A percentile compares a stretch with the other conserved stretches of the same genome.
Conservation (phyloP, 2,329 filamentous ascomycete species). For the Penicillium brevicompactum region DNA sequence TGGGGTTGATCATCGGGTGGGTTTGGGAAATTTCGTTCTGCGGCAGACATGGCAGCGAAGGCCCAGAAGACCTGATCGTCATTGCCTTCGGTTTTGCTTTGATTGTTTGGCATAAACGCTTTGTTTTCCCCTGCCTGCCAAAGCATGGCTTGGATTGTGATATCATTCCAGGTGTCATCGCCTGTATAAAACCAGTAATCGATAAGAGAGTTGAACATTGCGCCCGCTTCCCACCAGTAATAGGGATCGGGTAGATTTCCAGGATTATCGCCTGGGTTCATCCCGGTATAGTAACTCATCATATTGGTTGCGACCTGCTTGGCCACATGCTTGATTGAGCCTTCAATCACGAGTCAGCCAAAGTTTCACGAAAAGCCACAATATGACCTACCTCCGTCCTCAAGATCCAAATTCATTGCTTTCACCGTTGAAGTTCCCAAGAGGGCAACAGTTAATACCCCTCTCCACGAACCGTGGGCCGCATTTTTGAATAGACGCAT, state of each 20-base stretch:
- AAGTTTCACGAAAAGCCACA: neutral
- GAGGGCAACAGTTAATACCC: constrained; percentile 16
- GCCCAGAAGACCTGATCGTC: constrained; percentile 63
- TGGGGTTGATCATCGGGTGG: constrained; percentile 60
- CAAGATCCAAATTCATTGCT: constrained; percentile 21
- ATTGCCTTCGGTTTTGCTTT: constrained; percentile 51
- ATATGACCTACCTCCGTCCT: constrained; percentile 12
- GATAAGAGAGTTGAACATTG: constrained; percentile 45
- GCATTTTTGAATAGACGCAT: constrained; percentile 16
- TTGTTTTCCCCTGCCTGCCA: constrained; percentile 42
- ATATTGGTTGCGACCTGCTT: constrained; percentile 50
- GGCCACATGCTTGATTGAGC: constrained; percentile 51
- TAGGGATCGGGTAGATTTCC: constrained; percentile 54
- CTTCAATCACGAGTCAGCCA: constrained; percentile 23
- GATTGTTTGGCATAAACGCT: constrained; percentile 47
- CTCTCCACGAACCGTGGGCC: constrained; percentile 19
- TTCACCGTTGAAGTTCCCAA: constrained; percentile 16
- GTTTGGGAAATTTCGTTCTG: constrained; percentile 48
- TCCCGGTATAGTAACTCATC: constrained; percentile 55
- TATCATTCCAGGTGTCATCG: constrained; percentile 43
- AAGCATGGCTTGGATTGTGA: constrained; percentile 38
- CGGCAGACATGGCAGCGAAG: constrained; percentile 58
- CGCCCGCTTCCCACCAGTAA: constrained; percentile 49
- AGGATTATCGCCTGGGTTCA: constrained; percentile 51
- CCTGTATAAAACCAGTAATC: constrained; percentile 49